Conservation (phyloP, 2,329 filamentous ascomycete genomes). For the Acrocalymma vagum region DNA sequence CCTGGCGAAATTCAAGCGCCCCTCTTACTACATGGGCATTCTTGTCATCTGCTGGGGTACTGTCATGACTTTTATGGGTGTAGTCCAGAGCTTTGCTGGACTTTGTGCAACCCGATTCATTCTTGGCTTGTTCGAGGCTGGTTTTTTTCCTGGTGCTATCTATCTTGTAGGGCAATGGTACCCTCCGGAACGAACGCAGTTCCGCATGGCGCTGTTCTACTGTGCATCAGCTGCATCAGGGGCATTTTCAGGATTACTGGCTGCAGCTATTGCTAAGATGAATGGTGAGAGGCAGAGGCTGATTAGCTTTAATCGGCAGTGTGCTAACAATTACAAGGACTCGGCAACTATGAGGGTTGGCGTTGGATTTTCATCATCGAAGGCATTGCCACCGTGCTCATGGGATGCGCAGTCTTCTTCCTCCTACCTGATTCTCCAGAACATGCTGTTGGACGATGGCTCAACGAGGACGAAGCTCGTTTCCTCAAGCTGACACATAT, state of each 20-base stretch:
- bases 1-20: constrained; percentile 63
- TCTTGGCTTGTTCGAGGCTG: constrained; percentile 32
- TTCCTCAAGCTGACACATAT: constrained; percentile 19
- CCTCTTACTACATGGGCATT: constrained; percentile 36
- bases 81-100: constrained; percentile 55
- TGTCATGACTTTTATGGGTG: constrained; percentile 53
- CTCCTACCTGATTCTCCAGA: constrained; percentile 25
- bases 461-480: constrained; percentile 25
- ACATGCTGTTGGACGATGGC: constrained; percentile 32
- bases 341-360: constrained; percentile 46
- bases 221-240: constrained; percentile 63
- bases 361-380: constrained; percentile 33
- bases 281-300: constrained; percentile 47
- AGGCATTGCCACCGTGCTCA: constrained; percentile 16
- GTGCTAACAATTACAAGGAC: constrained; percentile 29
- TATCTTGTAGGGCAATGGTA: constrained; percentile 69
- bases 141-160: constrained; percentile 36
- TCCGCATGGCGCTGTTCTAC: constrained; percentile 65
- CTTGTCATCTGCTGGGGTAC: constrained; percentile 56
- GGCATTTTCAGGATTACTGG: constrained; percentile 66
- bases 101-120: constrained; percentile 55
- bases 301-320: no score
- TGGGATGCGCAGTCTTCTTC: constrained; percentile 17
- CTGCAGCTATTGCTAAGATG: constrained; percentile 64
- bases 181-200: constrained; percentile 61